A percentile compares a stretch with the other conserved stretches of the same genome.
Conservation (phyloP, 2,329 filamentous ascomycete genomes). For the Xylariales sp. region DNA sequence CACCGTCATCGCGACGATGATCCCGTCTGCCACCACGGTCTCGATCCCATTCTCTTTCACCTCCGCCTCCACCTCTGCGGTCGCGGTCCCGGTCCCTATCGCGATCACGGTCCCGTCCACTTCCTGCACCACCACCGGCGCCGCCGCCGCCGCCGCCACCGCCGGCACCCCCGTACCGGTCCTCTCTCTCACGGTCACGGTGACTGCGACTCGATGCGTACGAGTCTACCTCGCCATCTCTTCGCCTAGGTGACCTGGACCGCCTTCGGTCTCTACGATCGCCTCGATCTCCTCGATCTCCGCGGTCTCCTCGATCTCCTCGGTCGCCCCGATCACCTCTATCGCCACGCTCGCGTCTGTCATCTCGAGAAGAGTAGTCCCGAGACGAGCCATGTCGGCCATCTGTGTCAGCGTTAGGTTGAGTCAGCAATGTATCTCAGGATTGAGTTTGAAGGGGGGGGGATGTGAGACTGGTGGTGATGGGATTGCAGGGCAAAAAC, state of each 20-base stretch:
- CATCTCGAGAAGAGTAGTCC: conserved; percentile 48
- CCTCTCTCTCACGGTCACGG: conserved; percentile 88
- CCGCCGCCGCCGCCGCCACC: conserved; percentile 57
- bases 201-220: conserved; percentile 94
- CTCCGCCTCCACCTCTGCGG: too few relatives aligned
- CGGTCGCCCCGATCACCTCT: too few relatives aligned
- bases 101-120: conserved; percentile 36
- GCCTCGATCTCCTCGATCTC: too few relatives aligned
- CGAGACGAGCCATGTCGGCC: conserved; percentile 48
- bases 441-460: too few relatives aligned
- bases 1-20: conserved; percentile 47
- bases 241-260: conserved; percentile 62
- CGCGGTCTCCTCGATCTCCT: too few relatives aligned
- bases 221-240: conserved; percentile 62
- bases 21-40: conserved; percentile 44
- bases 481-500: too few relatives aligned
- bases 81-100: conserved; percentile 29
- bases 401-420: conserved; percentile 26
- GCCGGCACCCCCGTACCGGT: conserved; percentile 64
- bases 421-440: conserved; percentile 10
- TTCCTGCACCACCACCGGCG: conserved; percentile 63
- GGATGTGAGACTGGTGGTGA: too few relatives aligned
- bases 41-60: conserved; percentile 60
- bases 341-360: conserved; percentile 34
- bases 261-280: conserved; percentile 34